A percentile compares a stretch with the other conserved stretches of the same genome.
These are phyloP conservation scores for Trichoderma harzianum DNA, from an alignment of 2,329 filamentous ascomycete species.

Conservation along the genomic window DNA sequence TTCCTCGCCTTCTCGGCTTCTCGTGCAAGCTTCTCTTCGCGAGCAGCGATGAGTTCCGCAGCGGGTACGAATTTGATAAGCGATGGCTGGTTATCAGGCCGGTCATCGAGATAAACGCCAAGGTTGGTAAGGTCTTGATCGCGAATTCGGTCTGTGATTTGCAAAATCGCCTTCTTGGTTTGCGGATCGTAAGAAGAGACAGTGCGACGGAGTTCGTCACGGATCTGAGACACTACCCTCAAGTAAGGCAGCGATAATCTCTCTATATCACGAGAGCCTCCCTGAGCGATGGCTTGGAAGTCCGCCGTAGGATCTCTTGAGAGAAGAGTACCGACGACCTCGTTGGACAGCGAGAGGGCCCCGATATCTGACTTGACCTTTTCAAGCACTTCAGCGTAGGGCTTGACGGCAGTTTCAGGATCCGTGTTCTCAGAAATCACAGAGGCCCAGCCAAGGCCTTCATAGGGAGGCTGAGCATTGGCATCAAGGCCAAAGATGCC, in stretches of 20 bases:
- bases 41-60: slow-evolving; percentile 53
- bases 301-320: slow-evolving; percentile 43
- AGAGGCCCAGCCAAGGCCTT: slow-evolving; percentile 56
- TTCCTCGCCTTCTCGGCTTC: slow-evolving; percentile 58
- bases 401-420: slow-evolving; percentile 44
- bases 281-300: slow-evolving; percentile 43
- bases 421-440: slow-evolving; percentile 39
- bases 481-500: slow-evolving; percentile 80
- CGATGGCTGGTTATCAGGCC: slow-evolving; percentile 62
- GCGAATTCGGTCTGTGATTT: slow-evolving; percentile 75
- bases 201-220: slow-evolving; percentile 60
- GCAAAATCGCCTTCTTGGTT: slow-evolving; percentile 68
- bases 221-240: slow-evolving; percentile 52
- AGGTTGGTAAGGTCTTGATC: slow-evolving; percentile 78
- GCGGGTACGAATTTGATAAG: slow-evolving; percentile 66
- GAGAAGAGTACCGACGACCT: slow-evolving; percentile 43
- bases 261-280: slow-evolving; percentile 50
- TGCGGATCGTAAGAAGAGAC: slow-evolving; percentile 44
- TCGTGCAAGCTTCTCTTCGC: slow-evolving; percentile 57
- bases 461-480: slow-evolving; percentile 51
- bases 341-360: slow-evolving; percentile 47
- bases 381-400: slow-evolving; percentile 45
- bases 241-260: slow-evolving; percentile 54
- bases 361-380: slow-evolving; percentile 46
- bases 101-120: slow-evolving; percentile 85